Conservation (phyloP, 2,329 filamentous ascomycete genomes). For the Diaporthe ampelina region DNA sequence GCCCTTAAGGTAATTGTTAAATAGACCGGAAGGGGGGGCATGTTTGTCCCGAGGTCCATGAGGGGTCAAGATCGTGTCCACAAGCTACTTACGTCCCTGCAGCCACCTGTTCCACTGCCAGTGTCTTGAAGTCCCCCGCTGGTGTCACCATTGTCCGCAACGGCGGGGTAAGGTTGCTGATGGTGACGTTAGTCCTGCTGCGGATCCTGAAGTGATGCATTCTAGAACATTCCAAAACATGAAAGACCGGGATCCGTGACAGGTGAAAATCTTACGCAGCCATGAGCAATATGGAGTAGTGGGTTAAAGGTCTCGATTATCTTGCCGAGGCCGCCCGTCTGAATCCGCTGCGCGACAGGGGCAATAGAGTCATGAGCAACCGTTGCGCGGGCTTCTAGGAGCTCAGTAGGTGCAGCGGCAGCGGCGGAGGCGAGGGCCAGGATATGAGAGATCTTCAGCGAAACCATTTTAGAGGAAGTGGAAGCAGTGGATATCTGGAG, state of each 20-base stretch:
- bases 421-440: conserved; percentile 14
- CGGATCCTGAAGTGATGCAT: too few relatives aligned
- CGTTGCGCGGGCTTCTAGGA: conserved; percentile 5
- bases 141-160: conserved; percentile 20
- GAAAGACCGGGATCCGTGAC: too few relatives aligned
- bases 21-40: too few relatives aligned
- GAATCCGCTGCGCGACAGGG: conserved; percentile 42
- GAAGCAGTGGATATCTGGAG: neutral
- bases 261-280: too few relatives aligned
- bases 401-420: conserved; percentile 22
- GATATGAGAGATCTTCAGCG: conserved; percentile 14
- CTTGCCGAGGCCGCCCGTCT: conserved; percentile 39
- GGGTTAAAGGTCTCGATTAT: conserved; percentile 44
- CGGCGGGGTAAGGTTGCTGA: too few relatives aligned
- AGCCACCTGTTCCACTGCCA: conserved; percentile 49
- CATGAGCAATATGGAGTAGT: conserved; percentile 46
- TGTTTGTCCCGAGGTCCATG: too few relatives aligned
- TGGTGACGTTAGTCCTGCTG: too few relatives aligned
- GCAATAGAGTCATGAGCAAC: conserved; percentile 26
- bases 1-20: too few relatives aligned
- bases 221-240: too few relatives aligned
- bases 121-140: conserved; percentile 52
- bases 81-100: conserved; percentile 44
- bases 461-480: conserved; percentile 14
- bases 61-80: too few relatives aligned